Percentiles rank a stretch among this genome's conserved stretches.
Evolutionary conservation across 164 flowering plant genomes (phyloP).

Genomic region (Vitis rupestris): DNA sequence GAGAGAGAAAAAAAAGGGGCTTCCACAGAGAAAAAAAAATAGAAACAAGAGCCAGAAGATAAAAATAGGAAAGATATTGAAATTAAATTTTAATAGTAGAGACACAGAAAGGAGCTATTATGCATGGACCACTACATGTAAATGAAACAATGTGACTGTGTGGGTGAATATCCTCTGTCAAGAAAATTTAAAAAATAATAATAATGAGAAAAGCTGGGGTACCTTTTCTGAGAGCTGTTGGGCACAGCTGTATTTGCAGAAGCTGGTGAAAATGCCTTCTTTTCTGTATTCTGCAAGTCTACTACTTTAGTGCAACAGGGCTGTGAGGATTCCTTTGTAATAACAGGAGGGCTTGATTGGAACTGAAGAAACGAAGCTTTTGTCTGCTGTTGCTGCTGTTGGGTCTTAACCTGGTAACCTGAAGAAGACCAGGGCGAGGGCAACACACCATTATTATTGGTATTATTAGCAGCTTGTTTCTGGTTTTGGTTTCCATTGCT

Average conservation of each 20-base stretch:
- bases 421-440: conserved; percentile 30
- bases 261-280: conserved; percentile 47
- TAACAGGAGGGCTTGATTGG: conserved; percentile 31
- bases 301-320: conserved; percentile 40
- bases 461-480: conserved; percentile 14
- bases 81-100: neutral
- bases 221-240: conserved; percentile 86
- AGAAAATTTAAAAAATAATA: conserved; percentile 9
- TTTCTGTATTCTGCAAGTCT: conserved; percentile 49
- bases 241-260: conserved; percentile 55
- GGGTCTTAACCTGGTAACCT: conserved; percentile 13
- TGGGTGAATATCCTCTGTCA: conserved; percentile 32
- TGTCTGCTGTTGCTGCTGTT: conserved; percentile 3
- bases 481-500: conserved; percentile 25
- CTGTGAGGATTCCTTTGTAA: conserved; percentile 53
- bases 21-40: too few relatives aligned
- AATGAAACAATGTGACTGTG: conserved; percentile 2
- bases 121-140: conserved; percentile 31
- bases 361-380: too few relatives aligned
- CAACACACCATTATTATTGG: conserved; percentile 3
- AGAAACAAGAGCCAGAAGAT: too few relatives aligned
- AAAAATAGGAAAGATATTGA: neutral
- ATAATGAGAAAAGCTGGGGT: conserved; percentile 13
- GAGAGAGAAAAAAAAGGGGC: too few relatives aligned
- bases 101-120: neutral